These are phyloP conservation scores for Sordariomycetes sp. DNA, from an alignment of 2,329 filamentous ascomycete genomes.

Conservation along the genomic window DNA sequence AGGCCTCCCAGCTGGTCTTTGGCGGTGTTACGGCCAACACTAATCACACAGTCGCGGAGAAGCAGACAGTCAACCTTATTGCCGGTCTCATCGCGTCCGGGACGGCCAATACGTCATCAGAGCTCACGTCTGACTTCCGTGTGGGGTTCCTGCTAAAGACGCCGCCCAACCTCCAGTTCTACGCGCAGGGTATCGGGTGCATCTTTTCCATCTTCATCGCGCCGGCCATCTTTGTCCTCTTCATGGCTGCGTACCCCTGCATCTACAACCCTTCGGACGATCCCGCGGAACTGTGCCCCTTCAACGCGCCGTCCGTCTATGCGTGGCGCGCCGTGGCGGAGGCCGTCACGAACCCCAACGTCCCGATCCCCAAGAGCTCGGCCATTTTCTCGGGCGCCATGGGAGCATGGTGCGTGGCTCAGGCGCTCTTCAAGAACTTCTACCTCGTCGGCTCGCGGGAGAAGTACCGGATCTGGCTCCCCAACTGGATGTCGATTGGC, in stretches of 20 bases:
- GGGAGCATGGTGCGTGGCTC: slow-evolving; percentile 34
- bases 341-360: slow-evolving; percentile 43
- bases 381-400: slow-evolving; percentile 48
- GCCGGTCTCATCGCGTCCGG: slow-evolving; percentile 48
- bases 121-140: slow-evolving; percentile 53
- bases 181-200: slow-evolving; percentile 52
- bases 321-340: slow-evolving; percentile 57
- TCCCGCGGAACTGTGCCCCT: slow-evolving; percentile 37
- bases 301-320: slow-evolving; percentile 50
- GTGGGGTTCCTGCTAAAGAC: slow-evolving; percentile 58
- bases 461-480: slow-evolving; percentile 46
- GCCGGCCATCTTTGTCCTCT: slow-evolving; percentile 57
- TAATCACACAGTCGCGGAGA: slow-evolving; percentile 34
- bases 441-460: slow-evolving; percentile 38
- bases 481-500: slow-evolving; percentile 53
- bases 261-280: slow-evolving; percentile 37
- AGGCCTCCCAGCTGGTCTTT: slow-evolving; percentile 59
- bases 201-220: slow-evolving; percentile 56
- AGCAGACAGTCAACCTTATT: slow-evolving; percentile 55
- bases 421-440: slow-evolving; percentile 43
- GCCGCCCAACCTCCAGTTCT: slow-evolving; percentile 54
- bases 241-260: slow-evolving; percentile 58
- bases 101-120: slow-evolving; percentile 40
- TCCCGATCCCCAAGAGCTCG: slow-evolving; percentile 43
- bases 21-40: slow-evolving; percentile 48